Evolutionary conservation across 2,329 filamentous ascomycete genomes (phyloP), one percentile per base, ranked within the genome.

Genomic region (Myriosclerotinia curreyana): DNA sequence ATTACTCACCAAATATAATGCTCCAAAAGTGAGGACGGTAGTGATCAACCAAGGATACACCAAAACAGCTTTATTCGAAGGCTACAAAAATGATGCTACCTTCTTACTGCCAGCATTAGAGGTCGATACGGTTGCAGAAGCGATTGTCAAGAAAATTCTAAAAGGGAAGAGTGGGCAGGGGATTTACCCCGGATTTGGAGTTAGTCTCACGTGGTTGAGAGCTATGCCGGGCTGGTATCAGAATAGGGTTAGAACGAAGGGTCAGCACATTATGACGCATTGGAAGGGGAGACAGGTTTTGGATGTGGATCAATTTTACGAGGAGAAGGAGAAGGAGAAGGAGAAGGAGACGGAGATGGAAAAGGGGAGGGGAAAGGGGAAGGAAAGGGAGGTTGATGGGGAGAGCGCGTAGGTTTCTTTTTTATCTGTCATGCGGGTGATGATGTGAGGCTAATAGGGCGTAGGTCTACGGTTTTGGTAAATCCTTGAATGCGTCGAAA

Each of bases 1-100:
- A 75, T 75, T 89, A 56, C 76, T 76, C 46, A 83, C 82, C 6
- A 76, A 80, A 40, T 89, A 91, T 74, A 80, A 83, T 31, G 87
- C 87, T 0, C 82, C 82, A 1, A 81, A 80, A 64, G 83, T 91
- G 36, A 80, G 87, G 58, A 90, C 87, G 5, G 81, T 91, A n/a
- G 71, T 86, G 9, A 81, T 90, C 56, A 85, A 84, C 67, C 87
- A 85, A 70, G 83, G 80, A 53, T 88, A 85, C 74, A 87, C 80
- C 69, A 83, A 80, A 71, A 90, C 81, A 1, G 74, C 80, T n/a
- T 77, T 89, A 12, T 87, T 88, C 70, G 75, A 78, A 36, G 83
- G 83, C 0, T 83, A 86, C 69, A 75, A 79, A 7, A 80, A 81
- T 22, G 78, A 78, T 54, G 74, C 78, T 65, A 77, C 76, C 1